These are phyloP conservation scores for Epichloe sibirici DNA, from an alignment of 2,329 filamentous ascomycete species.

Conservation along the genomic window DNA sequence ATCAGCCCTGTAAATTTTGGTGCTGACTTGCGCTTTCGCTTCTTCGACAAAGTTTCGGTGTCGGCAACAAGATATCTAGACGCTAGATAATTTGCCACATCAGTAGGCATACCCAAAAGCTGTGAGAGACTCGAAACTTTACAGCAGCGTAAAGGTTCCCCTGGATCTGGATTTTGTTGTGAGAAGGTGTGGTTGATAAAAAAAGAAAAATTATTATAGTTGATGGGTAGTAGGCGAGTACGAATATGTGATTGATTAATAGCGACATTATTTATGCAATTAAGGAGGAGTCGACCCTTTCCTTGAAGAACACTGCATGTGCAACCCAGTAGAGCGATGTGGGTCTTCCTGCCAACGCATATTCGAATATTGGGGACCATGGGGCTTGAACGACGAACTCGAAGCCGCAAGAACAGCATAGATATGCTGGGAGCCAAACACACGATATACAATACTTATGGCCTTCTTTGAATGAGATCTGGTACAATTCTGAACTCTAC, in stretches of 20 bases:
- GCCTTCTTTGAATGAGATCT: neutral
- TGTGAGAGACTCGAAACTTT: neutral
- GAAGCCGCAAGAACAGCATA: neutral
- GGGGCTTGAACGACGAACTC: neutral
- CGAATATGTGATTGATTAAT: too few relatives aligned
- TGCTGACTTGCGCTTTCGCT: slow-evolving; percentile 48
- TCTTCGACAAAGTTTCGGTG: slow-evolving; percentile 42
- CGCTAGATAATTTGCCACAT: slow-evolving; percentile 75
- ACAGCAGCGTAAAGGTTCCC: too few relatives aligned
- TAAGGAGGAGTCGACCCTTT: neutral
- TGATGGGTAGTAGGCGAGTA: too few relatives aligned
- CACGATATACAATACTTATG: neutral
- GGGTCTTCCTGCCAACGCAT: slow-evolving; percentile 1
- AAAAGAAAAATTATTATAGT: too few relatives aligned
- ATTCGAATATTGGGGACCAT: neutral
- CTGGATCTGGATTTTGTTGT: neutral
- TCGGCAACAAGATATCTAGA: slow-evolving; percentile 70
- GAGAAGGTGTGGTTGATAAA: neutral
- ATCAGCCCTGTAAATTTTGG: slow-evolving; percentile 36
- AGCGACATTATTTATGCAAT: neutral
- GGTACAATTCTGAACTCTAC: neutral
- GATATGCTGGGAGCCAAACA: neutral
- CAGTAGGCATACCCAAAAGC: slow-evolving; percentile 34
- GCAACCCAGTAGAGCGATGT: slow-evolving; percentile 9
- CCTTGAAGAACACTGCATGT: neutral